phyloP scores from a whole-genome alignment of 2,329 filamentous ascomycete genomes.

The Boeremia exigua region DNA sequence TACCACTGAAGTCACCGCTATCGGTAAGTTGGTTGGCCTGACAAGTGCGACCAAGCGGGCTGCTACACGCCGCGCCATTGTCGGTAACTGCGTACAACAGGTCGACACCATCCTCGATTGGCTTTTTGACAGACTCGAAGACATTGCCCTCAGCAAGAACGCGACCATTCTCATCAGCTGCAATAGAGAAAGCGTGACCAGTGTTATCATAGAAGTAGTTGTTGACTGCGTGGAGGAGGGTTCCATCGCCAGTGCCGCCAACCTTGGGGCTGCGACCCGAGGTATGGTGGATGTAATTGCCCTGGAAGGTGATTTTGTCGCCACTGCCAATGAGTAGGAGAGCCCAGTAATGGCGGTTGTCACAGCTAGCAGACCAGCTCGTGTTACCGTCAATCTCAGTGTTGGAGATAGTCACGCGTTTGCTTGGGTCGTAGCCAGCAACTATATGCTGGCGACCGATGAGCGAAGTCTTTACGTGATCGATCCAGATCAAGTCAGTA shows the following conservation, averaged over 20 bases:
- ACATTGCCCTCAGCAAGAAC: conserved; percentile 30
- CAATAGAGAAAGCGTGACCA: conserved; percentile 24
- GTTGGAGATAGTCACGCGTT: conserved; percentile 31
- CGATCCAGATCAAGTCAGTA: conserved; percentile 44
- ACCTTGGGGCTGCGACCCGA: conserved; percentile 30
- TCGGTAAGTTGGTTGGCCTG: conserved; percentile 11
- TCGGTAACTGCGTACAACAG: conserved; percentile 16
- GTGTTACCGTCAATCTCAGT: conserved; percentile 30
- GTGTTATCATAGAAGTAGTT: conserved; percentile 26
- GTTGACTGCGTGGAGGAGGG: conserved; percentile 28
- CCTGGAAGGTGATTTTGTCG: conserved; percentile 29
- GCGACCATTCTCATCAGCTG: conserved; percentile 8
- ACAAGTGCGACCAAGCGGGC: conserved; percentile 17
- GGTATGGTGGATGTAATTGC: conserved; percentile 35
- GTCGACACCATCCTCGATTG: conserved; percentile 11
- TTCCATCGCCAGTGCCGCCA: conserved; percentile 20
- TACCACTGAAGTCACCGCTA: conserved; percentile 13
- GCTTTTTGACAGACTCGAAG: conserved; percentile 18
- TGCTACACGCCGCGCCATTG: conserved; percentile 10
- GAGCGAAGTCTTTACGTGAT: conserved; percentile 32
- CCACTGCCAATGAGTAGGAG: conserved; percentile 22
- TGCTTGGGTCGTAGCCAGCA: conserved; percentile 21
- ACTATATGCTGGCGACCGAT: conserved; percentile 30
- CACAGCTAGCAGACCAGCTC: conserved; percentile 27
- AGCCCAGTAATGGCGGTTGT: conserved; percentile 33